These are phyloP conservation scores for Cucumis cinereus DNA, from an alignment of 306 rosid species.

Conservation along the genomic window DNA sequence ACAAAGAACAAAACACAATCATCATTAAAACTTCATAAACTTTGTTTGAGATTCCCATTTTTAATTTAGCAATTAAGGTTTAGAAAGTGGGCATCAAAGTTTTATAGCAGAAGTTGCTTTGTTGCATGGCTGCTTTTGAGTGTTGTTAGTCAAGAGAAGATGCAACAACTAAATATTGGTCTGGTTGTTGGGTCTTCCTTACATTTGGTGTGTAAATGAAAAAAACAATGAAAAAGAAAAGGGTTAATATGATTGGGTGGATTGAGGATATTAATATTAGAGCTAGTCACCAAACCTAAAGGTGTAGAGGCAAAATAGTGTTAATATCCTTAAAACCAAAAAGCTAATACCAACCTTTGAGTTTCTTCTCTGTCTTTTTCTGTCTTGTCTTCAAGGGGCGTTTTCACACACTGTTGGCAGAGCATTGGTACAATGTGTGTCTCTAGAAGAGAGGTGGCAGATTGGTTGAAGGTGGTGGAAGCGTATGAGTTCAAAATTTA, in stretches of 20 bases:
- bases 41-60: slow-evolving; percentile 30
- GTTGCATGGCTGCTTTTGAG: slow-evolving; percentile 20
- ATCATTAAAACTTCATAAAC: neutral
- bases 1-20: slow-evolving; percentile 15
- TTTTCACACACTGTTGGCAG: neutral
- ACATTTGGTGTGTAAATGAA: slow-evolving; percentile 12
- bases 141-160: slow-evolving; percentile 58
- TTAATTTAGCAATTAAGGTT: neutral
- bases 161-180: slow-evolving; percentile 81
- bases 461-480: neutral
- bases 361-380: neutral
- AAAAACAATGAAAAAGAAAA: slow-evolving; percentile 2
- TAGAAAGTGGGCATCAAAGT: slow-evolving; percentile 15
- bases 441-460: neutral
- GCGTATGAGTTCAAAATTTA: neutral
- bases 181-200: slow-evolving; percentile 51
- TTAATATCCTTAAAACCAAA: neutral
- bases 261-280: neutral
- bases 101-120: slow-evolving; percentile 17
- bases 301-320: too few relatives aligned
- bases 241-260: neutral
- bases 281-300: slow-evolving; percentile 42
- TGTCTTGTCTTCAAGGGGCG: neutral
- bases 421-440: too few relatives aligned
- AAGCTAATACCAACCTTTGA: neutral